Percentiles rank a stretch among this genome's conserved stretches.
Conservation (phyloP, 208 protist species). For the Trypanosoma boissoni region DNA sequence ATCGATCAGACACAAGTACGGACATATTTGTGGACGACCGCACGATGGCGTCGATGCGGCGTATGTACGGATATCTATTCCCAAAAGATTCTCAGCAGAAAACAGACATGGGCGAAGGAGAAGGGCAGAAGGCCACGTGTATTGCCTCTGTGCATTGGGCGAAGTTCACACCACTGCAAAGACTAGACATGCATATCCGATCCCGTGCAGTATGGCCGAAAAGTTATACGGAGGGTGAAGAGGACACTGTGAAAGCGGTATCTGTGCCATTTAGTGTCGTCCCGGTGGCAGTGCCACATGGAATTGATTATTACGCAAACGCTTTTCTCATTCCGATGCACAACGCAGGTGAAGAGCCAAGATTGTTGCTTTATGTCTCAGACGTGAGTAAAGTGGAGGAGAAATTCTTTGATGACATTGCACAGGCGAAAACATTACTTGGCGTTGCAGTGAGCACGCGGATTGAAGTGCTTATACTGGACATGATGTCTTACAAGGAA, state of each 20-base stretch:
- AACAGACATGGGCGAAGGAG: constrained; percentile 1
- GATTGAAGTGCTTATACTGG: constrained; percentile 46
- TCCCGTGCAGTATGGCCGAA: background rate
- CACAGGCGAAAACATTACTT: constrained; percentile 26
- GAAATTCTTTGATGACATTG: constrained; percentile 20
- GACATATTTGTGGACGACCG: constrained; percentile 36
- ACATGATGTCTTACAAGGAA: constrained; percentile 37
- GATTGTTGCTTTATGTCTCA: constrained; percentile 47
- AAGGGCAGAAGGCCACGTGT: constrained; percentile 9
- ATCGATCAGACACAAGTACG: constrained; percentile 25
- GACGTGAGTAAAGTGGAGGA: constrained; percentile 46
- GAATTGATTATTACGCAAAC: constrained; percentile 41
- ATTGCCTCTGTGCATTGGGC: constrained; percentile 17
- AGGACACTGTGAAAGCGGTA: constrained; percentile 14
- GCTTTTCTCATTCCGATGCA: constrained; percentile 51
- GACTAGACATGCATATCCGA: constrained; percentile 1
- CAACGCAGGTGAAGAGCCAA: constrained; percentile 7
- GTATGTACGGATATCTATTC: constrained; percentile 50
- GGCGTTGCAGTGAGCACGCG: background rate
- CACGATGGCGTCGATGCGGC: constrained; percentile 31
- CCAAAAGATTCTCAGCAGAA: constrained; percentile 9
- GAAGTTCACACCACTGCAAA: constrained; percentile 4
- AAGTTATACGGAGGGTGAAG: background rate
- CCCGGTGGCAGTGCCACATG: constrained; percentile 49
- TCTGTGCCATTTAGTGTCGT: constrained; percentile 17